Conservation (phyloP, 2,329 filamentous ascomycete genomes). For the Incumbomyces delicatus region DNA sequence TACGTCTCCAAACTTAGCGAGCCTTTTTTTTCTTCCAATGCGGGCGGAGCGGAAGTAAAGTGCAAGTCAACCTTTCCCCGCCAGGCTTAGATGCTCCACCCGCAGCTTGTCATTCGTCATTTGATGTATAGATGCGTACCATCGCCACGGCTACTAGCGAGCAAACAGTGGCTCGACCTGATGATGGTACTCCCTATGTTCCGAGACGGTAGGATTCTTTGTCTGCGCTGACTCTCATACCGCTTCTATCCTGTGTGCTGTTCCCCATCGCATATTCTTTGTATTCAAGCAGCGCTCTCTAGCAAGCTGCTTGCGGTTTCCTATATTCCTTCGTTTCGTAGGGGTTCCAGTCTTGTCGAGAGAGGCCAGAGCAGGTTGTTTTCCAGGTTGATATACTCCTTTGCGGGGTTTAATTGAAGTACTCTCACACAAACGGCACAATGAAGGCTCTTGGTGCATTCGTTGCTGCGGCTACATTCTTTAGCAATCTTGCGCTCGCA, state of each 20-base stretch:
- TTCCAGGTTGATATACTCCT: too few relatives aligned
- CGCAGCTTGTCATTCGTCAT: constrained; percentile 4
- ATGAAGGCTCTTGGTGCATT: constrained; percentile 21
- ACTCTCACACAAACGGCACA: neutral
- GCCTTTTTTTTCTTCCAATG: too few relatives aligned
- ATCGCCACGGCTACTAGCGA: too few relatives aligned
- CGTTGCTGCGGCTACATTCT: constrained; percentile 19
- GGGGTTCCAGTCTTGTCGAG: too few relatives aligned
- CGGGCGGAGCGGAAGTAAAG: neutral
- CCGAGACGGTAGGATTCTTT: neutral
- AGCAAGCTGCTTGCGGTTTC: neutral
- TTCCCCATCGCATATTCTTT: neutral
- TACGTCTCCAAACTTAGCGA: too few relatives aligned
- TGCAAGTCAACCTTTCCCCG: neutral
- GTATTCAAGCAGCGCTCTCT: neutral
- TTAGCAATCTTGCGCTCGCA: constrained; percentile 14
- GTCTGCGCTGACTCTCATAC: neutral
- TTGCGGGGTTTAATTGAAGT: neutral
- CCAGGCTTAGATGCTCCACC: neutral
- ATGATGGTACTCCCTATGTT: too few relatives aligned
- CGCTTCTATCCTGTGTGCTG: neutral
- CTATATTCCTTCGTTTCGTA: neutral
- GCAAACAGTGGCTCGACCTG: too few relatives aligned
- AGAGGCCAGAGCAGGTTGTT: too few relatives aligned
- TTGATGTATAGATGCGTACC: neutral